Conservation (phyloP, 2,329 filamentous ascomycete genomes). For the Colletotrichum somersetense region DNA sequence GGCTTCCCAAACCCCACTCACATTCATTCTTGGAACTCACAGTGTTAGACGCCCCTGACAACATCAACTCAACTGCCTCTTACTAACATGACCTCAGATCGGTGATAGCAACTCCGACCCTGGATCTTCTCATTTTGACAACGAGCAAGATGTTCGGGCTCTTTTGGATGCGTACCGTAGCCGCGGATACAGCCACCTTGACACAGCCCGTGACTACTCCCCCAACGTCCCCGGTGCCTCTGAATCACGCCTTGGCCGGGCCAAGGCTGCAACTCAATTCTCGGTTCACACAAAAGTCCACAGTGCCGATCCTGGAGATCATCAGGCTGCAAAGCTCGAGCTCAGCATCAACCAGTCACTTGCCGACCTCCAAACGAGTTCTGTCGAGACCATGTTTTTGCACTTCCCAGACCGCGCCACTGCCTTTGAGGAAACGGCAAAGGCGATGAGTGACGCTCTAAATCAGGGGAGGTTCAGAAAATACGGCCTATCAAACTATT, state of each 20-base stretch:
- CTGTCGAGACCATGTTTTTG: neutral
- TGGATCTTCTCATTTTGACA: neutral
- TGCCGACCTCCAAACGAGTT: neutral
- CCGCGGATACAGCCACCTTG: slow-evolving; percentile 9
- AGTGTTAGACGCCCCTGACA: neutral
- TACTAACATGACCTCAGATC: neutral
- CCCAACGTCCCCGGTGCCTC: neutral
- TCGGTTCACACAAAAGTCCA: slow-evolving; percentile 14
- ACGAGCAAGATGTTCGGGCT: neutral
- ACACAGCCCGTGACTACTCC: neutral
- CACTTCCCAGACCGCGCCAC: slow-evolving; percentile 1
- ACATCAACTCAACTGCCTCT: neutral
- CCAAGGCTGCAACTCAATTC: neutral
- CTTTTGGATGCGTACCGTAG: neutral
- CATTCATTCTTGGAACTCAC: slow-evolving; percentile 4
- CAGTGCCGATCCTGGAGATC: neutral
- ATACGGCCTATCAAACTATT: slow-evolving; percentile 6
- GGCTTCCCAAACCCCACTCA: neutral
- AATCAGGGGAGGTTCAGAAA: neutral
- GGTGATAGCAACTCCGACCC: neutral
- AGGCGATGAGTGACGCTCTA: neutral
- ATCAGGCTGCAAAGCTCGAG: neutral
- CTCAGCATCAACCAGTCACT: slow-evolving; percentile 1
- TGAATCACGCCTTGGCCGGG: neutral
- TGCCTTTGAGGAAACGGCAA: neutral